A percentile compares a stretch with the other conserved stretches of the same genome.
phyloP scores from a whole-genome alignment of 108 stramenopile genomes.

The Halocafeteria seosinensis region DNA sequence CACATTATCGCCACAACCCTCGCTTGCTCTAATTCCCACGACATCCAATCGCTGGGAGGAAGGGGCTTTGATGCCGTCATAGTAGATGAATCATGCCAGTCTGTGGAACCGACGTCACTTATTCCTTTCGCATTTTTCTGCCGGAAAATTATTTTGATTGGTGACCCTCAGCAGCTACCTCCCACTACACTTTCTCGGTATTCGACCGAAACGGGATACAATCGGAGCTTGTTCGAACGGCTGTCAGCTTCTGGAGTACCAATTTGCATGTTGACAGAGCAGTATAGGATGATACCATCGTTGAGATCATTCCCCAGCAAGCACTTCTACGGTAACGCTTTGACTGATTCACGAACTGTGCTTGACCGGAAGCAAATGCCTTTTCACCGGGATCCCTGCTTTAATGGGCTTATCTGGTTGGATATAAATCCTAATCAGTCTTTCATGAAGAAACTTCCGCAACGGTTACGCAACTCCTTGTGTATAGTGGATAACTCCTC shows the following conservation, averaged over 20 bases:
- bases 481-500: too few species aligned
- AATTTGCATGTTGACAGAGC: conserved; percentile 74
- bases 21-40: neutral
- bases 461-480: too few species aligned
- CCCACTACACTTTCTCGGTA: conserved; percentile 78
- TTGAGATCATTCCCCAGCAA: conserved; percentile 65
- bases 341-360: too few species aligned
- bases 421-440: too few species aligned
- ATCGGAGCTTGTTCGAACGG: conserved; percentile 80
- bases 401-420: too few species aligned
- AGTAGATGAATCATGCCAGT: conserved; percentile 92
- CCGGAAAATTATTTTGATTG: conserved; percentile 70
- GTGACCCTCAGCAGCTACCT: conserved; percentile 92
- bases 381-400: too few species aligned
- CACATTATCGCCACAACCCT: neutral
- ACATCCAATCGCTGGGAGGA: conserved; percentile 41
- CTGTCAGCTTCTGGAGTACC: conserved; percentile 72
- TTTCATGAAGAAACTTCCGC: too few species aligned
- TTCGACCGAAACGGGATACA: conserved; percentile 58
- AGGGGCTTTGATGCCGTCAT: conserved; percentile 71
- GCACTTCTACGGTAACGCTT: conserved; percentile 71
- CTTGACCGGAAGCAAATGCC: too few species aligned
- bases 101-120: conserved; percentile 77
- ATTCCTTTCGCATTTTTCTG: conserved; percentile 71
- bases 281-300: conserved; percentile 80